Percentiles rank a stretch among this genome's conserved stretches.
Conservation (phyloP, 1,284 basidiomycete species). For the Laetiporus sulphureus region DNA sequence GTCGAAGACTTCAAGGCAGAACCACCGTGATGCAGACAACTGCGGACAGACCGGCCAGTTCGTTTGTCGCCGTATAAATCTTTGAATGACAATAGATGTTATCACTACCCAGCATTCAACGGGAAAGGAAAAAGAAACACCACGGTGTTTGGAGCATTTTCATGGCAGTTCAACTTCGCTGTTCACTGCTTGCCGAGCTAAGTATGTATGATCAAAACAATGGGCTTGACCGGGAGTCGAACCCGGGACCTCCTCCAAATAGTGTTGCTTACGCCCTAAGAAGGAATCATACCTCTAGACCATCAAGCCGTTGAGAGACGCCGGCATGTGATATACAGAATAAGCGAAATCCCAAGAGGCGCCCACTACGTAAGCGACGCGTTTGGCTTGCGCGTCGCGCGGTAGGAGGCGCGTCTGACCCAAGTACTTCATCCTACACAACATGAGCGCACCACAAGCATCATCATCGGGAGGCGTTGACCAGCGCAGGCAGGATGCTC, state of each 20-base stretch:
- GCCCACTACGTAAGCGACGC: conserved; percentile 31
- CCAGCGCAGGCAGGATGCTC: conserved; percentile 19
- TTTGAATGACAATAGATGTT: too few species aligned
- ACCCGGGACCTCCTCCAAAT: conserved; percentile 77
- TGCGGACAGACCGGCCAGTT: too few species aligned
- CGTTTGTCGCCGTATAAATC: too few species aligned
- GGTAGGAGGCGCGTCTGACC: conserved; percentile 7
- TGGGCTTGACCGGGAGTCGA: conserved; percentile 80
- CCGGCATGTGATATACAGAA: neutral
- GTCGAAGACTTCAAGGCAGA: too few species aligned
- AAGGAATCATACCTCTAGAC: conserved; percentile 3
- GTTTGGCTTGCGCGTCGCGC: conserved; percentile 6
- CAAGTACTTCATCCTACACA: neutral
- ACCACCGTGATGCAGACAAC: too few species aligned
- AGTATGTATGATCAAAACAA: too few species aligned
- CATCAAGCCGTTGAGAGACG: neutral
- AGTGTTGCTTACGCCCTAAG: neutral
- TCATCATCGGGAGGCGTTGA: conserved; percentile 25
- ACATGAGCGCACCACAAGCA: conserved; percentile 20
- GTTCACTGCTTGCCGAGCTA: too few species aligned
- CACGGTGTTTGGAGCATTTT: too few species aligned
- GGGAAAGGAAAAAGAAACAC: too few species aligned
- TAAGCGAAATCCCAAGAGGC: too few species aligned
- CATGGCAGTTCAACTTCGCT: too few species aligned
- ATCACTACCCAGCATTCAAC: too few species aligned